Conservation (phyloP, 2,329 filamentous ascomycete species). For the Pyrenochaeta sp. region DNA sequence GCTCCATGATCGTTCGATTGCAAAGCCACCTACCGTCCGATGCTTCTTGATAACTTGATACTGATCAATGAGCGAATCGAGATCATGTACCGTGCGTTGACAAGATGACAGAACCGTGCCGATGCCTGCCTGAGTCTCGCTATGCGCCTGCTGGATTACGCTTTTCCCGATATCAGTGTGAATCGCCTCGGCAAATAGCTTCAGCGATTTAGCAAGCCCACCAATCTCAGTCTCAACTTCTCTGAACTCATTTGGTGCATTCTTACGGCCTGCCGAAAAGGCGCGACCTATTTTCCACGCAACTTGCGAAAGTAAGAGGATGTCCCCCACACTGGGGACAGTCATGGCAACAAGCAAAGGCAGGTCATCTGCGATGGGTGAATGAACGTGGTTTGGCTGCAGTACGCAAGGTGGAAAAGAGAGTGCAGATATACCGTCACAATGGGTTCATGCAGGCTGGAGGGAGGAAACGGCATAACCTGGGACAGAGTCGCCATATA, state of each 20-base stretch:
- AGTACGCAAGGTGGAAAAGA: not conserved
- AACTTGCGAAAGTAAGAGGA: constrained; percentile 56
- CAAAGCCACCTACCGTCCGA: constrained; percentile 50
- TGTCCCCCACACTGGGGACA: constrained; percentile 52
- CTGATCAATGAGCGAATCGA: constrained; percentile 56
- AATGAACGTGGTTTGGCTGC: not conserved
- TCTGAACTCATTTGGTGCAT: constrained; percentile 52
- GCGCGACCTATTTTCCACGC: constrained; percentile 57
- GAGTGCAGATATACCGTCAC: not conserved
- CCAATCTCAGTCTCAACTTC: constrained; percentile 54
- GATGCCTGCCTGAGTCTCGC: constrained; percentile 49
- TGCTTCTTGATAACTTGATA: constrained; percentile 56
- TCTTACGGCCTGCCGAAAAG: constrained; percentile 52
- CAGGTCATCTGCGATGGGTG: constrained; percentile 15
- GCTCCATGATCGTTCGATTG: constrained; percentile 56
- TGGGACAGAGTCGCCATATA: constrained; percentile 33
- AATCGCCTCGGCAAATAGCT: constrained; percentile 56
- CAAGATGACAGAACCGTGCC: constrained; percentile 51
- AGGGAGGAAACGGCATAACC: constrained; percentile 7
- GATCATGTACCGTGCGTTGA: constrained; percentile 51
- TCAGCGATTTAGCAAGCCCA: constrained; percentile 53
- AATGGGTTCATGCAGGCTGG: constrained; percentile 2
- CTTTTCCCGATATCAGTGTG: constrained; percentile 46
- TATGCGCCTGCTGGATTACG: constrained; percentile 46
- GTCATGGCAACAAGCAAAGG: constrained; percentile 30